phyloP scores from a whole-genome alignment of 1,284 basidiomycete genomes.

The Blastosporella zonata region DNA sequence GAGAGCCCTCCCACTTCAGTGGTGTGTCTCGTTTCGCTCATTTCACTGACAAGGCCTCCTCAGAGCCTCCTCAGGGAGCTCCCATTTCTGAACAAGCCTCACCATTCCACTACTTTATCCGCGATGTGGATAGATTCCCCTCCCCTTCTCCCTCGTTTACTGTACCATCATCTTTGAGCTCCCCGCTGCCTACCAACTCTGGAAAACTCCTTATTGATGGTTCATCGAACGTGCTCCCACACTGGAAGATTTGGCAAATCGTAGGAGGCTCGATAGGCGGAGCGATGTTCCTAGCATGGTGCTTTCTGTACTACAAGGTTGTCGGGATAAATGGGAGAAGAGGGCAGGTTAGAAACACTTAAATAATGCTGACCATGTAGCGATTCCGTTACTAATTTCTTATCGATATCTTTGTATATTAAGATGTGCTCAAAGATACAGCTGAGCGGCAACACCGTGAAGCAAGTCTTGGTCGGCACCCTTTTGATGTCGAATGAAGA shows the following conservation, averaged over 20 bases:
- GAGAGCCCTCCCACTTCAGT: neutral
- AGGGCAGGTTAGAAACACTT: constrained; percentile 5
- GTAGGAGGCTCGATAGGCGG: constrained; percentile 16
- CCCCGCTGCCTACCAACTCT: neutral
- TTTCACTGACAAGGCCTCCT: neutral
- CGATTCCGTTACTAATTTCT: too few species aligned
- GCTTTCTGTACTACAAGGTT: constrained; percentile 5
- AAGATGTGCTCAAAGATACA: too few species aligned
- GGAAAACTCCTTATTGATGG: neutral
- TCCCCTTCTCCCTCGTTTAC: too few species aligned
- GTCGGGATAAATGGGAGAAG: constrained; percentile 5
- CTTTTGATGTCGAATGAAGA: neutral
- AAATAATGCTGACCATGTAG: too few species aligned
- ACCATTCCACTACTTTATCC: too few species aligned
- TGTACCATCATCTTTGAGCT: neutral
- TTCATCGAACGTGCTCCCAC: neutral
- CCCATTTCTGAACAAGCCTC: too few species aligned
- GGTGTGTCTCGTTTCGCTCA: neutral
- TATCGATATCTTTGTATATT: too few species aligned
- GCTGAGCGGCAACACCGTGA: too few species aligned
- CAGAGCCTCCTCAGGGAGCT: too few species aligned
- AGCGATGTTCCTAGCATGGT: constrained; percentile 3
- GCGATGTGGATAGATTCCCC: too few species aligned
- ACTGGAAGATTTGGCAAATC: constrained; percentile 5
- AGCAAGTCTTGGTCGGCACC: too few species aligned